Evolutionary conservation across 139 green algal species (phyloP), one percentile per base, ranked within the genome.

Genomic region (Tetratostichococcus sp.): DNA sequence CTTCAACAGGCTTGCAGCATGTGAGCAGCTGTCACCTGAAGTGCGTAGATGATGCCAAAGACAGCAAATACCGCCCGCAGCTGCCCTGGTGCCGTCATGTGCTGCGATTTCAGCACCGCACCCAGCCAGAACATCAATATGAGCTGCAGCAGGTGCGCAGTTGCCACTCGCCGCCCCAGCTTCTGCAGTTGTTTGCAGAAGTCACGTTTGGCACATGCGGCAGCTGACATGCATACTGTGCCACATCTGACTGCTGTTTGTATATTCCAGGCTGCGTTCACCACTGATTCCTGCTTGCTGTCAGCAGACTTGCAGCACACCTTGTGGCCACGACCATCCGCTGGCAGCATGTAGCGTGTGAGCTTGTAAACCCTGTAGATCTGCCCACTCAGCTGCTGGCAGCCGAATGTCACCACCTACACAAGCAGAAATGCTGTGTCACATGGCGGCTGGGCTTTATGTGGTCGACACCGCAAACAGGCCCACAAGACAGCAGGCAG

Each of bases 111-210:
- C 39, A 78, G 30, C 35, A 75, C 50, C 66, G 39, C 23, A 21
- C 66, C 67, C 57, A 86, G 35, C 14, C 57, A 59, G 31, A 86
- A 62, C 0, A 86, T 67, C 30, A 76, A 34, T 0, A 73, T 42
- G n/a, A 96, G 75, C 71, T 95, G 90, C 26, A 80, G 39, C 35
- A 94, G 75, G 75, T 96, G 91, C 28, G 35, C 58, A 0, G 73
- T 32, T 1, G 88, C 88, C 1, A 71, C 34, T 6, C 31, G n/a
- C 0, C 23, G 28, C 28, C 85, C 87, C 32, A 96, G 80, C 70
- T 87, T 68, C 80, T 95, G 31, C 33, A 50, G 11, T 6, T 11
- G 11, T 50, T 50, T 6, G 39, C 6, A n/a, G n/a, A n/a, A n/a
- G n/a, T n/a, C n/a, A n/a, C n/a, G n/a, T n/a, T n/a, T n/a, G n/a